Evolutionary conservation across 1,284 basidiomycete genomes (phyloP).

Genomic region (Paramarasmius palmivorus): DNA sequence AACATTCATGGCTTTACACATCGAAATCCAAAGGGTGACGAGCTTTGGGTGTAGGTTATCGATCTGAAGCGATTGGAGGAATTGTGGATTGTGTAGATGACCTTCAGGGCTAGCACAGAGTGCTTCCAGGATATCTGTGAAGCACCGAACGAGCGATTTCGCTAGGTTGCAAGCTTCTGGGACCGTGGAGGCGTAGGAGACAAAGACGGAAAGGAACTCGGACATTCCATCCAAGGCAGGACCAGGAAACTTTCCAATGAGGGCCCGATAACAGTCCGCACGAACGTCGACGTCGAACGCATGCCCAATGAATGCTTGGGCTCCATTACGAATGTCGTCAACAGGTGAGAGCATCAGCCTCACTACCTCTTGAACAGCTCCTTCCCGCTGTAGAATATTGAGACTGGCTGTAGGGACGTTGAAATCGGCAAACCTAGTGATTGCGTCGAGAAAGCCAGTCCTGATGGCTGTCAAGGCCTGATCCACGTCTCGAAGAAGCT

Average conservation of each 20-base stretch:
- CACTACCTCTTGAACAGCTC: conserved; percentile 58
- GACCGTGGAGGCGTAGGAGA: conserved; percentile 57
- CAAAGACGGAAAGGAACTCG: conserved; percentile 67
- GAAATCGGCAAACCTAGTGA: conserved; percentile 64
- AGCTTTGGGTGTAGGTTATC: conserved; percentile 52
- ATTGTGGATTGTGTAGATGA: conserved; percentile 59
- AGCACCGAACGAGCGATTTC: conserved; percentile 85
- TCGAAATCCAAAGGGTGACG: conserved; percentile 78
- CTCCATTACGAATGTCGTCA: conserved; percentile 69
- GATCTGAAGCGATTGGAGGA: conserved; percentile 48
- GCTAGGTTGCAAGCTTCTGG: conserved; percentile 87
- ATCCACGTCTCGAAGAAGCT: conserved; percentile 57
- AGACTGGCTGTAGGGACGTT: conserved; percentile 49
- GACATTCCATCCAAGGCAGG: conserved; percentile 71
- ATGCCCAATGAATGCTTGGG: conserved; percentile 75
- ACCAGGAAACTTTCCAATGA: conserved; percentile 67
- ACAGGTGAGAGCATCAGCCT: conserved; percentile 81
- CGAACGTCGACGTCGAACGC: conserved; percentile 87
- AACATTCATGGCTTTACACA: conserved; percentile 78
- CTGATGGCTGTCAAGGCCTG: conserved; percentile 54
- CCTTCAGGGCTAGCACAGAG: conserved; percentile 76
- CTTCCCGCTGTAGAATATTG: conserved; percentile 51
- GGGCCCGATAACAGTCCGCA: conserved; percentile 79
- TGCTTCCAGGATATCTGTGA: conserved; percentile 88
- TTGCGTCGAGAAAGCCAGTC: conserved; percentile 58